Conservation (phyloP, 495 filamentous ascomycete species). For the Aspergillus cavernicola region DNA sequence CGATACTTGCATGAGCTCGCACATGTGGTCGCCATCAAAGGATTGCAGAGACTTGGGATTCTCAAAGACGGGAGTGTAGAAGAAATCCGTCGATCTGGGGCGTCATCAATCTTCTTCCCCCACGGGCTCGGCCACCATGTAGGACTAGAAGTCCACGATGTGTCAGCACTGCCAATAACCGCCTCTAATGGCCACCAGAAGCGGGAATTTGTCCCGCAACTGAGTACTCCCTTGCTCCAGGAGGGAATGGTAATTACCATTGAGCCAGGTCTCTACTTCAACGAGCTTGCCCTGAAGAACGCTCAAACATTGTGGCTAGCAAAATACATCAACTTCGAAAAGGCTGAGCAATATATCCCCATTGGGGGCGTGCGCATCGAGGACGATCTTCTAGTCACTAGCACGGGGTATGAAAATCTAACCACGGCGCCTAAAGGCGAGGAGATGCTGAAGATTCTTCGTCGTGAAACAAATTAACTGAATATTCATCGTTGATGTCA, state of each 20-base stretch:
- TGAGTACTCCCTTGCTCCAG: conserved; percentile 45
- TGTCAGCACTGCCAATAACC: conserved; percentile 50
- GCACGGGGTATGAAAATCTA: conserved; percentile 73
- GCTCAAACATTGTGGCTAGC: conserved; percentile 62
- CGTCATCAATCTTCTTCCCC: conserved; percentile 78
- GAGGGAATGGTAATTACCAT: conserved; percentile 79
- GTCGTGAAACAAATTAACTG: conserved; percentile 12
- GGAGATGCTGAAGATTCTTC: conserved; percentile 61
- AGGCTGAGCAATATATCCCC: conserved; percentile 65
- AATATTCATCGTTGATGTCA: conserved; percentile 7
- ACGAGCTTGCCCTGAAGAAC: conserved; percentile 78
- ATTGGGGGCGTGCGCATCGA: conserved; percentile 91
- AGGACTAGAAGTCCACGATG: conserved; percentile 88
- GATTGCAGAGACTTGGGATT: conserved; percentile 67
- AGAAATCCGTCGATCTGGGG: conserved; percentile 66
- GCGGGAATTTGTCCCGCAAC: conserved; percentile 18
- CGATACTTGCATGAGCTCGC: conserved; percentile 67
- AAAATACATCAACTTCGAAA: conserved; percentile 68
- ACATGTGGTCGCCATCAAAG: conserved; percentile 65
- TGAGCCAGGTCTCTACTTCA: conserved; percentile 91
- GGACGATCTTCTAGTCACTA: conserved; percentile 82
- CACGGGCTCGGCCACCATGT: conserved; percentile 89
- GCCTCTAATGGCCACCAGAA: conserved; percentile 20
- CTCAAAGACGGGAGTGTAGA: conserved; percentile 48
- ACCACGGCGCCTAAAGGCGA: conserved; percentile 79